Percentiles rank a stretch among this genome's conserved stretches.
Evolutionary conservation across 371 early-diverging fungal genomes (phyloP).

Genomic region (Mortierella sp.): DNA sequence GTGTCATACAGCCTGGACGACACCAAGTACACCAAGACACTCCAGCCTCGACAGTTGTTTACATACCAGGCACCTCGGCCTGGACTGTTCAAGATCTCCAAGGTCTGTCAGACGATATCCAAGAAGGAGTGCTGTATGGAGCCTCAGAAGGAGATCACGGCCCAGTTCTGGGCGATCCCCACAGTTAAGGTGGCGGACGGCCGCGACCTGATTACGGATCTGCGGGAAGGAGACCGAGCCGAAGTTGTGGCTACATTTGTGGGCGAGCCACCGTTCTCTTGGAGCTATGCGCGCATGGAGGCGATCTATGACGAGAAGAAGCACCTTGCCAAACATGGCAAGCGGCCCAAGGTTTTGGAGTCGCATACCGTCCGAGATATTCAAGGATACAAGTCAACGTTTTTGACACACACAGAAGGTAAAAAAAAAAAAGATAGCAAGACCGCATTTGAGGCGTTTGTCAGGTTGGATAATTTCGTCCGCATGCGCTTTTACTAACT

Average conservation of each 20-base stretch:
- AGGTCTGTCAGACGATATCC: constrained; percentile 44
- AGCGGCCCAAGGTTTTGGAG: constrained; percentile 20
- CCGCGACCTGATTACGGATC: constrained; percentile 29
- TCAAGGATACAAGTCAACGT: constrained; percentile 23
- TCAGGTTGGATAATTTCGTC: too few species aligned
- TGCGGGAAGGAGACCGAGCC: constrained; percentile 46
- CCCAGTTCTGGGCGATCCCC: constrained; percentile 45
- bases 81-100: constrained; percentile 34
- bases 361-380: constrained; percentile 16
- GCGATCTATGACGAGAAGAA: constrained; percentile 39
- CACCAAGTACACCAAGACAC: constrained; percentile 11
- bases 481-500: too few species aligned
- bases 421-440: too few species aligned
- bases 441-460: too few species aligned
- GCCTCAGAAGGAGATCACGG: constrained; percentile 30
- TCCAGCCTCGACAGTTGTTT: constrained; percentile 23
- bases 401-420: constrained; percentile 46
- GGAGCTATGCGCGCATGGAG: constrained; percentile 36
- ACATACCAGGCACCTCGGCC: constrained; percentile 29
- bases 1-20: constrained; percentile 42
- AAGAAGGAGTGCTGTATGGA: constrained; percentile 49
- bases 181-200: constrained; percentile 43
- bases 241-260: constrained; percentile 44
- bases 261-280: constrained; percentile 53
- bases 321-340: constrained; percentile 28